These are phyloP conservation scores for Tylopilus vinaceipallidus DNA, from an alignment of 768 basidiomycete genomes.

Conservation along the genomic window DNA sequence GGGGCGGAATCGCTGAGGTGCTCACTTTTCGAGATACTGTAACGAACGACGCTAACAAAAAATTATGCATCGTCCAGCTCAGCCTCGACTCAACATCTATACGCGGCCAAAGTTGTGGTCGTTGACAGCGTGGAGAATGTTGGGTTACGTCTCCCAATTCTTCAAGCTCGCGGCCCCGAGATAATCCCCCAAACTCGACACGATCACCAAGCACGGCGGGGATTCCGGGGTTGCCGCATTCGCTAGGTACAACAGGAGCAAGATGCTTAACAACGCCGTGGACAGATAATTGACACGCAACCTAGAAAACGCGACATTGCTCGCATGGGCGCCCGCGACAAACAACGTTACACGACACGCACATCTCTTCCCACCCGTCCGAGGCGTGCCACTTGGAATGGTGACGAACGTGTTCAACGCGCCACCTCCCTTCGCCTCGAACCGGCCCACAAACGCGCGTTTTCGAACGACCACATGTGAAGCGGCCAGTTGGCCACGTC, in stretches of 20 bases:
- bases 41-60: conserved; percentile 14
- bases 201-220: conserved; percentile 24
- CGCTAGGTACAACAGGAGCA: conserved; percentile 31
- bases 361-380: conserved; percentile 52
- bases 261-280: conserved; percentile 30
- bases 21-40: conserved; percentile 26
- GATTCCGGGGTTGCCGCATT: conserved; percentile 16
- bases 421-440: conserved; percentile 16
- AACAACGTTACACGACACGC: conserved; percentile 33
- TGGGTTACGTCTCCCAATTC: conserved; percentile 4
- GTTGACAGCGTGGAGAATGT: conserved; percentile 25
- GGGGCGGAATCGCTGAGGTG: background rate
- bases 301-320: conserved; percentile 10
- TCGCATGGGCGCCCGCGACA: background rate
- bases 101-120: conserved; percentile 18
- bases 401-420: conserved; percentile 30
- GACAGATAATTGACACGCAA: conserved; percentile 35
- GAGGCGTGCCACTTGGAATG: too few relatives aligned
- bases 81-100: too few relatives aligned
- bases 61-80: background rate
- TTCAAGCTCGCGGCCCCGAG: conserved; percentile 6
- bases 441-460: conserved; percentile 32
- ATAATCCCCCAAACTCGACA: conserved; percentile 30
- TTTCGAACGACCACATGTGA: conserved; percentile 31
- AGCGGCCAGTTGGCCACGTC: conserved; percentile 31